A percentile compares a stretch with the other conserved stretches of the same genome.
Conservation (phyloP, 2,329 filamentous ascomycete genomes). For the Fusarium paranaense region DNA sequence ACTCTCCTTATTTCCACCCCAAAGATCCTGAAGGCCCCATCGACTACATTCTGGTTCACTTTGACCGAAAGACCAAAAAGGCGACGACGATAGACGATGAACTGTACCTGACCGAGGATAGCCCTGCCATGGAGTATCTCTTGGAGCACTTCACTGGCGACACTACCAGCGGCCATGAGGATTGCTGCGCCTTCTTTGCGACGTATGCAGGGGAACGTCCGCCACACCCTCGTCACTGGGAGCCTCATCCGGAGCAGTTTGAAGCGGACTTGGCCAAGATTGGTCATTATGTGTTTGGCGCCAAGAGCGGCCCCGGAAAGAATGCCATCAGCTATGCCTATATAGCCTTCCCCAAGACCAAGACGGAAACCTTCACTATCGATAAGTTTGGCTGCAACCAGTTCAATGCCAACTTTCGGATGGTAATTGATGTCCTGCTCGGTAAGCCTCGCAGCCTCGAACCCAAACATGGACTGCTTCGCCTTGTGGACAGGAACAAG, state of each 20-base stretch:
- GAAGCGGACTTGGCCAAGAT: slow-evolving; percentile 31
- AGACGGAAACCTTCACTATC: slow-evolving; percentile 4
- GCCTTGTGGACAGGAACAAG: slow-evolving; percentile 23
- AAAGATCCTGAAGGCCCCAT: slow-evolving; percentile 6
- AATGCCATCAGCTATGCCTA: slow-evolving; percentile 32
- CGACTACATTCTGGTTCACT: slow-evolving; percentile 26
- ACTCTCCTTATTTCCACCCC: background rate
- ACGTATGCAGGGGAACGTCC: slow-evolving; percentile 5
- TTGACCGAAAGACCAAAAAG: slow-evolving; percentile 1
- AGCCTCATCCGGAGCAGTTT: slow-evolving; percentile 36
- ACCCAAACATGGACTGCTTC: slow-evolving; percentile 34
- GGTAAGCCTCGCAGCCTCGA: slow-evolving; percentile 8
- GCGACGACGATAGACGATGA: slow-evolving; percentile 2
- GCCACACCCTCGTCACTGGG: slow-evolving; percentile 20
- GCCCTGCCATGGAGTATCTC: slow-evolving; percentile 7
- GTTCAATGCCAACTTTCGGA: slow-evolving; percentile 41
- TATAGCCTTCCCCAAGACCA: slow-evolving; percentile 35
- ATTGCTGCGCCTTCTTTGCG: slow-evolving; percentile 42
- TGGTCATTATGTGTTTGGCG: slow-evolving; percentile 11
- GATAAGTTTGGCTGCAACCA: slow-evolving; percentile 41
- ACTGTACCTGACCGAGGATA: slow-evolving; percentile 10
- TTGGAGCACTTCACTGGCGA: slow-evolving; percentile 2
- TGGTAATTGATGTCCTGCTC: slow-evolving; percentile 43
- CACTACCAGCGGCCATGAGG: background rate
- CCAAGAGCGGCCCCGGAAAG: background rate